phyloP scores from a whole-genome alignment of 176 grass and related monocot genomes.

The Coix lacrymajobi region DNA sequence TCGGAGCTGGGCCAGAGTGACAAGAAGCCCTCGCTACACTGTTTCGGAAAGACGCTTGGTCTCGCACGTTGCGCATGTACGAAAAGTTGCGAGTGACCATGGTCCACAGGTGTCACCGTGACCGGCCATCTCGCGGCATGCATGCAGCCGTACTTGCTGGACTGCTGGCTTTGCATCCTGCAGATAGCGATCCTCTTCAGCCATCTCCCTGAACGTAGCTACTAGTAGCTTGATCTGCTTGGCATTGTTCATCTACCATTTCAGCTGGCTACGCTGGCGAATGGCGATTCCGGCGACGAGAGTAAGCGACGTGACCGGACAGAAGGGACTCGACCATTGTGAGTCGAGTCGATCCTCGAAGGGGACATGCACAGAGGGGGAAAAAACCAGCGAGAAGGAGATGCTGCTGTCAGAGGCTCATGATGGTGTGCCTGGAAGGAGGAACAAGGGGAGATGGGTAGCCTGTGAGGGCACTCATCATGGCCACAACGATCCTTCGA shows the following conservation, averaged over 20 bases:
- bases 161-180: background rate
- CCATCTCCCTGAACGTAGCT: background rate
- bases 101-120: background rate
- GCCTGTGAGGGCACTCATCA: conserved; percentile 21
- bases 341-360: background rate
- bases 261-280: background rate
- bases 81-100: conserved; percentile 9
- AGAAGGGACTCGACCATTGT: background rate
- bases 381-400: background rate
- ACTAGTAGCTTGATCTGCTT: background rate
- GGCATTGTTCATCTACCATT: background rate
- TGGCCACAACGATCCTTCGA: conserved; percentile 11
- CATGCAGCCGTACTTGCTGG: background rate
- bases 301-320: background rate
- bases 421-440: conserved; percentile 19
- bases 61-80: background rate
- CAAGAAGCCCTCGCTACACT: background rate
- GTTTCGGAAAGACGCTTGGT: background rate
- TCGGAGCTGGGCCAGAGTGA: background rate
- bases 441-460: conserved; percentile 18
- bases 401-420: conserved; percentile 6
- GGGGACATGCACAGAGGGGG: background rate
- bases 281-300: conserved; percentile 24
- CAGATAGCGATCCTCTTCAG: background rate
- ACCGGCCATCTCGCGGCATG: conserved; percentile 11